phyloP scores from a whole-genome alignment of 352 stramenopile species.

The Pythium phragmitis region DNA sequence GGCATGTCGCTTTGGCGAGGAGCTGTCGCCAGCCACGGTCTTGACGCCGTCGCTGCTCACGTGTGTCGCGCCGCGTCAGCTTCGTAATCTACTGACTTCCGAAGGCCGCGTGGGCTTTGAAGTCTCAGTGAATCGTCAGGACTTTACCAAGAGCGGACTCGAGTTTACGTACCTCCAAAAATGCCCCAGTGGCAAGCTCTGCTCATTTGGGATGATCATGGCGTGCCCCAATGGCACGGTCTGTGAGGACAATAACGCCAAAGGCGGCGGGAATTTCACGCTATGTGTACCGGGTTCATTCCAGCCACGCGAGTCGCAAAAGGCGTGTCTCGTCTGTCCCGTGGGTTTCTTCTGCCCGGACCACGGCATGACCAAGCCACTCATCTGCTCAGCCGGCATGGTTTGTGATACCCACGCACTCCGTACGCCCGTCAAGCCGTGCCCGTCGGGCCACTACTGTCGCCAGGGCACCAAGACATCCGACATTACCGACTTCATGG shows the following conservation, averaged over 20 bases:
- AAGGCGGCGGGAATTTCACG: constrained; percentile 87
- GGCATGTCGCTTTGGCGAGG: constrained; percentile 85
- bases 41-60: constrained; percentile 70
- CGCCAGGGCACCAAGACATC: constrained; percentile 90
- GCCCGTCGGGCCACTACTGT: constrained; percentile 93
- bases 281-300: constrained; percentile 93
- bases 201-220: constrained; percentile 47
- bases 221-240: constrained; percentile 90
- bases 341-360: constrained; percentile 95
- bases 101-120: constrained; percentile 67
- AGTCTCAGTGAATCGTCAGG: constrained; percentile 83
- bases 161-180: constrained; percentile 73
- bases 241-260: constrained; percentile 32
- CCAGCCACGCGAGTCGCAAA: constrained; percentile 85
- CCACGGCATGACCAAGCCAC: constrained; percentile 84
- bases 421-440: constrained; percentile 69
- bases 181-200: constrained; percentile 66
- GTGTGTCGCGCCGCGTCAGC: constrained; percentile 79
- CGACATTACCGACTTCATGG: constrained; percentile 60
- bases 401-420: constrained; percentile 93
- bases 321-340: constrained; percentile 88
- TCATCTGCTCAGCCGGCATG: constrained; percentile 90
- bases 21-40: constrained; percentile 68
- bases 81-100: constrained; percentile 41
- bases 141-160: constrained; percentile 74